Evolutionary conservation across 2,329 filamentous ascomycete genomes (phyloP).

Genomic region (Aspergillus jensenii): DNA sequence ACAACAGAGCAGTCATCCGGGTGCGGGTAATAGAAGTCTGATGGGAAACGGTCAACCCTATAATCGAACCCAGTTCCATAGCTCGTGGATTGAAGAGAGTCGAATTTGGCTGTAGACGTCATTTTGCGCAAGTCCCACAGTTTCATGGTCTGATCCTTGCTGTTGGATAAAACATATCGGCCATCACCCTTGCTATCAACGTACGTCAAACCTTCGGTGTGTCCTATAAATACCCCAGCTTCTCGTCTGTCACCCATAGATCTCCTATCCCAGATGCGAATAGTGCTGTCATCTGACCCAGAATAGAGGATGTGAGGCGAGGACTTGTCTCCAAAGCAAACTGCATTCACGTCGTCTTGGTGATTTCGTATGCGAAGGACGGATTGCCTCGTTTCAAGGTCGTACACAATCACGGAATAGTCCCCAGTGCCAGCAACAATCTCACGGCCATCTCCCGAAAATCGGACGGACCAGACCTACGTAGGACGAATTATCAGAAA

Average conservation of each 20-base stretch:
- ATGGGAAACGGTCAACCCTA: conserved; percentile 57
- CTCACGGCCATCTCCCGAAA: conserved; percentile 87
- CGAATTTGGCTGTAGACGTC: conserved; percentile 66
- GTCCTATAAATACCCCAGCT: conserved; percentile 64
- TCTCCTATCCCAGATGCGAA: conserved; percentile 94
- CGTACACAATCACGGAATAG: conserved; percentile 81
- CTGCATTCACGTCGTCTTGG: conserved; percentile 87
- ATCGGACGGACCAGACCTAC: conserved; percentile 84
- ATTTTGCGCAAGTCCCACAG: conserved; percentile 93
- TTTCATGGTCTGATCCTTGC: conserved; percentile 96
- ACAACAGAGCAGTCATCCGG: conserved; percentile 87
- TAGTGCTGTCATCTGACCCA: conserved; percentile 87
- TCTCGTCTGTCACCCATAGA: conserved; percentile 62
- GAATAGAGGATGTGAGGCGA: conserved; percentile 95
- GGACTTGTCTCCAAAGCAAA: conserved; percentile 86
- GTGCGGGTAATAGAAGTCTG: conserved; percentile 61
- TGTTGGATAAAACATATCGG: conserved; percentile 88
- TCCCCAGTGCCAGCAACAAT: conserved; percentile 85
- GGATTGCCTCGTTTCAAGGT: conserved; percentile 76
- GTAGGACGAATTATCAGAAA: conserved; percentile 18
- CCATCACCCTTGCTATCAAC: conserved; percentile 82
- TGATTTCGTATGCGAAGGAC: conserved; percentile 78
- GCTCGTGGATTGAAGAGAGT: conserved; percentile 51
- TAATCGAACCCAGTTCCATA: conserved; percentile 65
- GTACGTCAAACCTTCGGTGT: conserved; percentile 65